These are phyloP conservation scores for Fusarium bulbicola DNA, from an alignment of 2,329 filamentous ascomycete genomes.

Conservation along the genomic window DNA sequence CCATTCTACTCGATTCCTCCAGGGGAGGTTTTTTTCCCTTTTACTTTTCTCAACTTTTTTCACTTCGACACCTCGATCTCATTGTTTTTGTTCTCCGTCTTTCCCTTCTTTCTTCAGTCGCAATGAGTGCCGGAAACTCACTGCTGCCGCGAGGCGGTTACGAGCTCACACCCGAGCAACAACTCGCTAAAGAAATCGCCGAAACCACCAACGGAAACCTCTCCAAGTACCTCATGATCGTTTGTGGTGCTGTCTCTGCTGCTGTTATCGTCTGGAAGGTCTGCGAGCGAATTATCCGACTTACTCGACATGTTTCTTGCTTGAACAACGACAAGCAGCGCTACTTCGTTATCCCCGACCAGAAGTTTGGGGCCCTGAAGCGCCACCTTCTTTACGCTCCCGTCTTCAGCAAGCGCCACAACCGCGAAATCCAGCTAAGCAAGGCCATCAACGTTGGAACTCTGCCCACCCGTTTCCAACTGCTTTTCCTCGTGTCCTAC, in stretches of 20 bases:
- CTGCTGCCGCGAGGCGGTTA: constrained; percentile 20
- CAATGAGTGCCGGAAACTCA: constrained; percentile 41
- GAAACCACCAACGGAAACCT: constrained; percentile 58
- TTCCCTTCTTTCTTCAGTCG: constrained; percentile 1
- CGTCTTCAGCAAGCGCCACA: constrained; percentile 69
- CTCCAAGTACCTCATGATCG: constrained; percentile 67
- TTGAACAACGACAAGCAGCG: constrained; percentile 81
- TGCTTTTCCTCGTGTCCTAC: constrained; percentile 63
- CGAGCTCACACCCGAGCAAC: constrained; percentile 30
- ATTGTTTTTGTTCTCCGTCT: background rate
- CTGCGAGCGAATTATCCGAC: constrained; percentile 66
- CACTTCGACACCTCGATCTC: constrained; percentile 15
- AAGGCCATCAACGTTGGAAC: constrained; percentile 66
- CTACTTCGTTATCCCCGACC: constrained; percentile 74
- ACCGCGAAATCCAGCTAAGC: constrained; percentile 69
- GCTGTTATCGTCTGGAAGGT: constrained; percentile 75
- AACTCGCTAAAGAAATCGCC: constrained; percentile 18
- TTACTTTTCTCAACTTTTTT: background rate
- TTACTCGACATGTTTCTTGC: constrained; percentile 78
- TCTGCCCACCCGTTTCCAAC: constrained; percentile 69
- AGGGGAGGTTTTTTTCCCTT: constrained; percentile 19
- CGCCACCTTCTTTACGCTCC: constrained; percentile 78
- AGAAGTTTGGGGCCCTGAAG: constrained; percentile 68
- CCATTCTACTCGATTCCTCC: constrained; percentile 26
- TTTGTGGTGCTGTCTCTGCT: constrained; percentile 70